phyloP scores from a whole-genome alignment of 345 rosid genomes.

The Physaria fendleri region DNA sequence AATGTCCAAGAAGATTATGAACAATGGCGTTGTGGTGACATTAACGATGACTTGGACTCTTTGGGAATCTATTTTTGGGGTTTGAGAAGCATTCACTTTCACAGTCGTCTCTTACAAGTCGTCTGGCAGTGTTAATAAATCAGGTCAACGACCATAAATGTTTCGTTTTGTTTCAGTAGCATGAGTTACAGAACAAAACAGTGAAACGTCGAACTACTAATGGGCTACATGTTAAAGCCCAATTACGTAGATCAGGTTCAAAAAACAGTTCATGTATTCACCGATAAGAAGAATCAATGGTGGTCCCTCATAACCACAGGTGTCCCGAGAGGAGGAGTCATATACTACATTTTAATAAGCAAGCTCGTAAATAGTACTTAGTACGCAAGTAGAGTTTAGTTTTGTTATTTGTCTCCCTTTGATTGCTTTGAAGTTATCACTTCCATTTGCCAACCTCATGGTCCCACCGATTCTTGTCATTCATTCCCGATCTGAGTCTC shows the following conservation, averaged over 20 bases:
- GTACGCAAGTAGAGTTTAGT: conserved; percentile 16
- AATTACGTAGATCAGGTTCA: neutral
- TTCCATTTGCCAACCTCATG: conserved; percentile 12
- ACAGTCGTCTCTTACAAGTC: neutral
- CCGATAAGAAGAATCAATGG: conserved; percentile 14
- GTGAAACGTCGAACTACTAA: neutral
- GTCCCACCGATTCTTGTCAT: conserved; percentile 37
- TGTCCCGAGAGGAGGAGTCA: conserved; percentile 15
- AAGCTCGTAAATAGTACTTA: conserved; percentile 3
- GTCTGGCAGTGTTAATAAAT: neutral
- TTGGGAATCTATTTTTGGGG: neutral
- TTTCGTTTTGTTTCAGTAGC: neutral
- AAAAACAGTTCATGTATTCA: neutral
- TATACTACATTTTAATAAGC: neutral
- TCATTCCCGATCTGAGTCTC: conserved; percentile 28
- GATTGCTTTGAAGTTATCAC: conserved; percentile 18
- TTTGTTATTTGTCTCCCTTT: conserved; percentile 11
- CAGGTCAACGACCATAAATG: conserved; percentile 11
- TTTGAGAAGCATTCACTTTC: neutral
- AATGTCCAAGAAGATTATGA: neutral
- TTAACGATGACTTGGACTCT: neutral
- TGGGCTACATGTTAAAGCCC: conserved; percentile 21
- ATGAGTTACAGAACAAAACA: neutral
- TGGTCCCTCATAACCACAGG: conserved; percentile 16
- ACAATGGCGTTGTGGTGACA: neutral